Percentiles rank a stretch among this genome's conserved stretches.
Conservation (phyloP, 1,139 yeast genomes). For the Yamadazyma triangularis region DNA sequence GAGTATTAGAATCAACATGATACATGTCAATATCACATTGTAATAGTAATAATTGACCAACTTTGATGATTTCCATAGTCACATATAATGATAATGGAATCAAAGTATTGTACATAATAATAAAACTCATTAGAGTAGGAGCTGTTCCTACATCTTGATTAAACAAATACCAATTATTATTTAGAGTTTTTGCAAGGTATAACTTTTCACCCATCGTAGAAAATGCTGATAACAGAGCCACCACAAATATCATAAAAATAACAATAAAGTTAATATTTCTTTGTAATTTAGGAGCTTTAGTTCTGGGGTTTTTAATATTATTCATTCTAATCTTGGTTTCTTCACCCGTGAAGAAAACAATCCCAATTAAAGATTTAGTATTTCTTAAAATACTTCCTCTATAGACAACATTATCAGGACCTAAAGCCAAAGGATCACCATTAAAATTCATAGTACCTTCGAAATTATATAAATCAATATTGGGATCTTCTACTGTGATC, state of each 20-base stretch:
- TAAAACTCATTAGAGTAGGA: slow-evolving; percentile 89
- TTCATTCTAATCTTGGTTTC: slow-evolving; percentile 96
- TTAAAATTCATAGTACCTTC: slow-evolving; percentile 52
- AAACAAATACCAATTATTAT: slow-evolving; percentile 69
- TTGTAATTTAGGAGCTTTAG: slow-evolving; percentile 91
- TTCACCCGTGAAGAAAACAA: slow-evolving; percentile 91
- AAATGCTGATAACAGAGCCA: slow-evolving; percentile 66
- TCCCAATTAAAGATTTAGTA: slow-evolving; percentile 66
- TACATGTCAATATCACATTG: slow-evolving; percentile 96
- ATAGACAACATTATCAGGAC: slow-evolving; percentile 76
- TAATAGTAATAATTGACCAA: slow-evolving; percentile 73
- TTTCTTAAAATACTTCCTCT: slow-evolving; percentile 88
- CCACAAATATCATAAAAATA: slow-evolving; percentile 81
- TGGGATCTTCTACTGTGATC: slow-evolving; percentile 83
- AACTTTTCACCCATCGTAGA: slow-evolving; percentile 78
- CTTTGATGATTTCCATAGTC: slow-evolving; percentile 92
- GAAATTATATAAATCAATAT: slow-evolving; percentile 83
- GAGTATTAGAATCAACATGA: slow-evolving; percentile 76
- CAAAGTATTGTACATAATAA: slow-evolving; percentile 94
- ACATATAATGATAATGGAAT: slow-evolving; percentile 94
- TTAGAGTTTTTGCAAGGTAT: slow-evolving; percentile 36
- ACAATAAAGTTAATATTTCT: slow-evolving; percentile 78
- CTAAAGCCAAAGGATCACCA: slow-evolving; percentile 50
- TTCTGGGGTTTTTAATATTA: slow-evolving; percentile 82
- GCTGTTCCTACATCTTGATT: slow-evolving; percentile 81